Percentiles rank a stretch among this genome's conserved stretches.
These are phyloP conservation scores for Fagopyrum esculentum DNA, from an alignment of 148 eudicot genomes.

Conservation along the genomic window DNA sequence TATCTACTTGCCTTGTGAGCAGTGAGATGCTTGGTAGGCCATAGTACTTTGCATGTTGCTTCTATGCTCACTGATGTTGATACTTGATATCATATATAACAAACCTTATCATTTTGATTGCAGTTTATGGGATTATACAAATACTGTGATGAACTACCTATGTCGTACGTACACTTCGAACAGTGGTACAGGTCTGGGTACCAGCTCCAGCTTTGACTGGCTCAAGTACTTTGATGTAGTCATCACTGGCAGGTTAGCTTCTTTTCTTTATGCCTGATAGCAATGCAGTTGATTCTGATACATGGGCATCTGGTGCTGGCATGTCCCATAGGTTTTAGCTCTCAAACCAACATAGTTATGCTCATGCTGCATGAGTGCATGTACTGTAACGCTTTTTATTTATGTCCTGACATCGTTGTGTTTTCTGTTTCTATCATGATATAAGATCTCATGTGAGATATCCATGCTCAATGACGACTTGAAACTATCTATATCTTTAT, in stretches of 20 bases:
- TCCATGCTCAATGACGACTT: neutral
- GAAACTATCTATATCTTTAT: no score
- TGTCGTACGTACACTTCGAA: constrained; percentile 44
- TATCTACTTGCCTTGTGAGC: neutral
- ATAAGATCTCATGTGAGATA: constrained; percentile 1
- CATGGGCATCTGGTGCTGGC: neutral
- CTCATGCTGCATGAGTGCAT: neutral
- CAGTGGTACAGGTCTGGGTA: constrained; percentile 11
- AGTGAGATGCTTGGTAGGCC: neutral
- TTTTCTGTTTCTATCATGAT: neutral
- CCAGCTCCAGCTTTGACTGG: constrained; percentile 61
- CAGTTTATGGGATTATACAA: constrained; percentile 99
- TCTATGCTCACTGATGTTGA: neutral
- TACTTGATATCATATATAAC: neutral
- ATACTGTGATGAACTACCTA: constrained; percentile 87
- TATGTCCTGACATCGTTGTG: neutral
- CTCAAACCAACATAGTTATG: neutral
- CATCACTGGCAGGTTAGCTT: constrained; percentile 86
- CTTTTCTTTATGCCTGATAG: constrained; percentile 11
- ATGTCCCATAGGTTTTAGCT: neutral
- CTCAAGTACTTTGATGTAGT: constrained; percentile 83
- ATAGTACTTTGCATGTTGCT: neutral
- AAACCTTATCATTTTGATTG: constrained; percentile 21
- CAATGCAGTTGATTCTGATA: neutral
- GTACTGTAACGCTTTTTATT: neutral